These are phyloP conservation scores for Raffaelea deltoideospora DNA, from an alignment of 2,329 filamentous ascomycete genomes.

Conservation along the genomic window DNA sequence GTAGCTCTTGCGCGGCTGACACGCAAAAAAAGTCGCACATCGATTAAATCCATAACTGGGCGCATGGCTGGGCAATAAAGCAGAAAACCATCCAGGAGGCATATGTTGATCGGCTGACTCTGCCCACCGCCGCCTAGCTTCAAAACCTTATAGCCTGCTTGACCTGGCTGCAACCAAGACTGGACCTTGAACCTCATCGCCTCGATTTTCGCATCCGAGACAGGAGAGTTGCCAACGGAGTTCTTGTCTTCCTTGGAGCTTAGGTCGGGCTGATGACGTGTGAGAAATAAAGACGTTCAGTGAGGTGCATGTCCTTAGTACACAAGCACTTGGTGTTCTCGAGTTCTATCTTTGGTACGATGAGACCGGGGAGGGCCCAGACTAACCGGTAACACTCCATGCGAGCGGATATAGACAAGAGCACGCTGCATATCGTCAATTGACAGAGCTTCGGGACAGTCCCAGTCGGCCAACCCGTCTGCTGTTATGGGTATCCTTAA, in stretches of 20 bases:
- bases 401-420: conserved; percentile 52
- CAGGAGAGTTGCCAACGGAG: conserved; percentile 38
- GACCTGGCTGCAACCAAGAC: conserved; percentile 27
- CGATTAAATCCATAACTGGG: conserved; percentile 45
- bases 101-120: too few relatives aligned
- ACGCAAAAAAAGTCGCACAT: conserved; percentile 65
- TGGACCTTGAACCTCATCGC: conserved; percentile 30
- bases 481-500: conserved; percentile 34
- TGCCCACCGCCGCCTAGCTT: too few relatives aligned
- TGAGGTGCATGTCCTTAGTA: too few relatives aligned
- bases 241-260: conserved; percentile 49
- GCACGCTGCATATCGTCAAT: conserved; percentile 51
- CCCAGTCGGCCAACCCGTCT: conserved; percentile 69
- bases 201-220: conserved; percentile 30
- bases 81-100: conserved; percentile 78
- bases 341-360: too few relatives aligned
- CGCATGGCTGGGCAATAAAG: conserved; percentile 48
- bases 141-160: conserved; percentile 25
- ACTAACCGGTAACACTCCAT: conserved; percentile 51
- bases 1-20: conserved; percentile 51
- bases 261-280: conserved; percentile 25
- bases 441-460: conserved; percentile 68
- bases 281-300: neutral
- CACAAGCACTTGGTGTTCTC: too few relatives aligned
- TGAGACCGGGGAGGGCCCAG: conserved; percentile 9